Evolutionary conservation across 2,329 filamentous ascomycete genomes (phyloP).

Genomic region (Chaetomium strumarium): DNA sequence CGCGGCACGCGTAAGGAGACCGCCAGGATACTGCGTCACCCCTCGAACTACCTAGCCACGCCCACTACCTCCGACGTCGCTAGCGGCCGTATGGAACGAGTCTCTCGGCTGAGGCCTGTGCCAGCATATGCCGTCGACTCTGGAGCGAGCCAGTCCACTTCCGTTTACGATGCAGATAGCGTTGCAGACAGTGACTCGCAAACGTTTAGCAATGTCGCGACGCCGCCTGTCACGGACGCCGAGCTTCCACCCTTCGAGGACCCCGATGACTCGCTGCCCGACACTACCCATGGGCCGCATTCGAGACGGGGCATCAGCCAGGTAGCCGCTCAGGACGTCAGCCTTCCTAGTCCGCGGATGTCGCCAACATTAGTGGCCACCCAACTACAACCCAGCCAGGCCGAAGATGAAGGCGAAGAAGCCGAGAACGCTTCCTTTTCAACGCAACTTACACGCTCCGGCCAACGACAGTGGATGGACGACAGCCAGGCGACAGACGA

Average conservation of each 20-base stretch:
- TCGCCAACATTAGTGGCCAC: constrained; percentile 82
- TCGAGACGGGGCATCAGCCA: constrained; percentile 56
- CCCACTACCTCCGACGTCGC: constrained; percentile 51
- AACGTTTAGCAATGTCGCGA: constrained; percentile 62
- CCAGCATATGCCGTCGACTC: constrained; percentile 41
- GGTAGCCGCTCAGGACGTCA: constrained; percentile 76
- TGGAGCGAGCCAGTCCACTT: constrained; percentile 34
- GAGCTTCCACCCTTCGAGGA: constrained; percentile 58
- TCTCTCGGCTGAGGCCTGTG: constrained; percentile 36
- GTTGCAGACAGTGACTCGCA: constrained; percentile 50
- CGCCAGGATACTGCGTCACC: constrained; percentile 25
- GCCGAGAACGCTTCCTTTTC: constrained; percentile 31
- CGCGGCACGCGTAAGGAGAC: constrained; percentile 28
- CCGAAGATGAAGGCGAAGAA: constrained; percentile 41
- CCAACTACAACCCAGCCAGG: constrained; percentile 39
- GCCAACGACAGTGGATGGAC: constrained; percentile 29
- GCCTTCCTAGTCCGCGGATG: constrained; percentile 86
- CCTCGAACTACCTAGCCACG: constrained; percentile 43
- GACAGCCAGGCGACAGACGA: constrained; percentile 40
- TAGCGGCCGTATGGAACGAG: constrained; percentile 29
- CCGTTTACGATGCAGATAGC: constrained; percentile 44
- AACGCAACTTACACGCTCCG: constrained; percentile 31
- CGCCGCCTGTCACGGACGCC: constrained; percentile 68
- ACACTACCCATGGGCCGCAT: constrained; percentile 41
- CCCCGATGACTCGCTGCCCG: constrained; percentile 44